A percentile compares a stretch with the other conserved stretches of the same genome.
Conservation (phyloP, 371 early-diverging fungal species). For the Amoeboaphelidium occidentale region DNA sequence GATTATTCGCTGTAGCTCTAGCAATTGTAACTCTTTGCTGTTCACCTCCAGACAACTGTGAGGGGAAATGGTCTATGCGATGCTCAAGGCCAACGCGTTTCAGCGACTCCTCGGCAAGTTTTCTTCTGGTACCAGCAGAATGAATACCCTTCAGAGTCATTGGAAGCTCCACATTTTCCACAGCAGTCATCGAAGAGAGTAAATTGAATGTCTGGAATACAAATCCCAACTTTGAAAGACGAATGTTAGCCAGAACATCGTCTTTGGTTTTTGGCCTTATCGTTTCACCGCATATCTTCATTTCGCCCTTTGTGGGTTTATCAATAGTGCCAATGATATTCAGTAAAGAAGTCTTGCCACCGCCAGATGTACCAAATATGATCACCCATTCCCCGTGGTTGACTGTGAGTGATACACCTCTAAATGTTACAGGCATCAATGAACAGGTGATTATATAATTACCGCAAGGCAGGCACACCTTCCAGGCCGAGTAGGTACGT, state of each 20-base stretch:
- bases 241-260: slow-evolving; percentile 4
- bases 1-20: slow-evolving; percentile 13
- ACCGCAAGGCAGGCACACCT: slow-evolving; percentile 11
- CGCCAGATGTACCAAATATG: slow-evolving; percentile 10
- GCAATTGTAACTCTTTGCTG: slow-evolving; percentile 20
- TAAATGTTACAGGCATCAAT: neutral
- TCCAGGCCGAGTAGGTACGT: slow-evolving; percentile 11
- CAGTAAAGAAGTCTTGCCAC: slow-evolving; percentile 11
- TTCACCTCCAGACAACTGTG: slow-evolving; percentile 22
- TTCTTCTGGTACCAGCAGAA: neutral
- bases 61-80: slow-evolving; percentile 9
- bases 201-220: slow-evolving; percentile 14
- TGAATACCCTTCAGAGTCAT: slow-evolving; percentile 5
- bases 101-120: neutral
- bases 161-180: slow-evolving; percentile 13
- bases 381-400: slow-evolving; percentile 8
- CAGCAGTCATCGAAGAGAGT: slow-evolving; percentile 9
- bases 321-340: slow-evolving; percentile 13
- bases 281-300: slow-evolving; percentile 5
- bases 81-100: slow-evolving; percentile 8
- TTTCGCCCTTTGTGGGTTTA: slow-evolving; percentile 11
- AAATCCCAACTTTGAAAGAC: slow-evolving; percentile 10
- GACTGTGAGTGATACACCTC: slow-evolving; percentile 7
- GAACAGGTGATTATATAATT: neutral
- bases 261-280: slow-evolving; percentile 9